Percentiles rank a stretch among this genome's conserved stretches.
phyloP scores from a whole-genome alignment of 2,329 filamentous ascomycete genomes.

The Sporothrix sp. region DNA sequence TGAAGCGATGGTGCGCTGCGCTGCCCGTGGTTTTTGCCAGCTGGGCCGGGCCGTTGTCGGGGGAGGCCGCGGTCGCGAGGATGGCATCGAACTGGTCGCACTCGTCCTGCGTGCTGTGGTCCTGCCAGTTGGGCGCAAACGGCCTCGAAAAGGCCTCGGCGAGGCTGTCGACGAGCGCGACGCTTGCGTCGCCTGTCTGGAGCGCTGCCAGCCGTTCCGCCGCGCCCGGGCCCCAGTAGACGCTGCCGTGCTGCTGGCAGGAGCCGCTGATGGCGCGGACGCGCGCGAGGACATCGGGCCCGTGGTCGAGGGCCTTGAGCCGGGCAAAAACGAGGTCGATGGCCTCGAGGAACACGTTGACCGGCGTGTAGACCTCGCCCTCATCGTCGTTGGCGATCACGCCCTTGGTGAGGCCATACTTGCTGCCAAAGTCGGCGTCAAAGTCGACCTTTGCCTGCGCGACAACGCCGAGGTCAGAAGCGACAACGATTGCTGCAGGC shows the following conservation, averaged over 20 bases:
- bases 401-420: conserved; percentile 78
- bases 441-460: conserved; percentile 91
- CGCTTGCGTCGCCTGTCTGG: conserved; percentile 36
- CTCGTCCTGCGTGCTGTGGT: conserved; percentile 85
- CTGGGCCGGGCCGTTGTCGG: conserved; percentile 46
- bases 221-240: conserved; percentile 75
- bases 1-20: conserved; percentile 93
- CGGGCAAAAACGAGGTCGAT: conserved; percentile 74
- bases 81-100: conserved; percentile 77
- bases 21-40: conserved; percentile 79
- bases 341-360: conserved; percentile 90
- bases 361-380: conserved; percentile 84
- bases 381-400: conserved; percentile 73
- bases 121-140: conserved; percentile 95
- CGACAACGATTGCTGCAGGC: conserved; percentile 64
- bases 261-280: conserved; percentile 81
- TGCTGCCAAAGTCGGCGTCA: conserved; percentile 64
- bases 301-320: conserved; percentile 55
- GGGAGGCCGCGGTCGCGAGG: conserved; percentile 29
- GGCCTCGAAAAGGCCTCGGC: conserved; percentile 66
- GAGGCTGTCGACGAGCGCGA: conserved; percentile 63
- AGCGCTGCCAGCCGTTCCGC: conserved; percentile 54
- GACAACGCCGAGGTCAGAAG: conserved; percentile 68
- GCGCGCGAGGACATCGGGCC: conserved; percentile 49
- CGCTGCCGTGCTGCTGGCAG: conserved; percentile 95